Evolutionary conservation across 225 moss, liverwort and hornwort genomes (phyloP), one percentile per base, ranked within the genome.

Genomic region (Neckera pumila): DNA sequence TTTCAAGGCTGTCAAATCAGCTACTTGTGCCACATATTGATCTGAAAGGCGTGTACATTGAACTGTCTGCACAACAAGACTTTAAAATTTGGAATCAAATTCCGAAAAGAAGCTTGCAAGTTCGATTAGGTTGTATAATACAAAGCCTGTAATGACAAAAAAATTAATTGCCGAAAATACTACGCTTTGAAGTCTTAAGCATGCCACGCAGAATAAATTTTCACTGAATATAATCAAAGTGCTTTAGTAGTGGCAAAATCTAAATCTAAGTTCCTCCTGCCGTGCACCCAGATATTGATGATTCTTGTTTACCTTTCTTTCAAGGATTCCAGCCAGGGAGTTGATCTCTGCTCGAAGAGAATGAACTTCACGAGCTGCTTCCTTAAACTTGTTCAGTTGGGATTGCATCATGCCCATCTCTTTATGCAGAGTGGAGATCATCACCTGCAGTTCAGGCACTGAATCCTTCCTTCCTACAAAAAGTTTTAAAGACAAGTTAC

Each of bases 391-490:
- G 85, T 90, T 96, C 85, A 99, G 84, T 78, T 99, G 97, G 86
- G 89, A 87, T 94, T 96, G 95, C 95, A 97, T 97, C 98, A 99
- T 99, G 79, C 96, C 94, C 97, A 99, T 97, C 89, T 99, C 98
- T 86, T 96, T 99, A 76, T 97, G 95, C 85, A 99, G 91, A 84
- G 97, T 97, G 71, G 95, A 94, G 80, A 97, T 96, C 98, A 99
- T 96, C 87, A 96, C 98, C 93, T 97, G 97, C 87, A 99, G 90
- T 88, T 99, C 98, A 87, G 95, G 89, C n/a, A 99, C 96, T 86
- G 97, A 94, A 87, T 99, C 97, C 85, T 93, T 97, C 89, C 91
- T 97, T 84, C 97, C 98, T 94, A 89, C 92, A 93, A 80, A 80
- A 80, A 34, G 47, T 79, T 86, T 54, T 25, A 61, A 82, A 82